phyloP scores from a whole-genome alignment of 495 filamentous ascomycete species.

The Penicillium atrosanguineum region DNA sequence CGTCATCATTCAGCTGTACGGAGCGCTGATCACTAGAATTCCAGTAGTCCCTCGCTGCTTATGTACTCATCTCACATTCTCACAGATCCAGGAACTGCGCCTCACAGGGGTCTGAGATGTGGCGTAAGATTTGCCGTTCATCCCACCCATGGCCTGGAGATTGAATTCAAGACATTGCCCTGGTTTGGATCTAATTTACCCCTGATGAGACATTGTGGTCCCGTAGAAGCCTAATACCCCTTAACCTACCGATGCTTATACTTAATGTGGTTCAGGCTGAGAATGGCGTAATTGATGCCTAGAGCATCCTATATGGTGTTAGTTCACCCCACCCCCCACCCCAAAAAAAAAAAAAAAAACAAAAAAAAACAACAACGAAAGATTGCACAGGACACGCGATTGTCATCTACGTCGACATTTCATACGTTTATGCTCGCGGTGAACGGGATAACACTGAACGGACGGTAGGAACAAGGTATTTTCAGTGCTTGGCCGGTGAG shows the following conservation, averaged over 20 bases:
- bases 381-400: background rate
- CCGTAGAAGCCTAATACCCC: no score
- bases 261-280: no score
- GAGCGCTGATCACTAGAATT: background rate
- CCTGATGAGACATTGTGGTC: background rate
- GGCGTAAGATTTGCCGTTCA: background rate
- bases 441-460: no score
- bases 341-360: no score
- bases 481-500: background rate
- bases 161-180: background rate
- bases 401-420: no score
- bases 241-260: no score
- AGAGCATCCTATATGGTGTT: no score
- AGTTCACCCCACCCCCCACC: no score
- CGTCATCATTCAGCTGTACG: background rate
- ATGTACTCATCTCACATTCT: background rate
- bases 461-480: background rate
- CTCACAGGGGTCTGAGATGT: background rate
- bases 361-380: no score
- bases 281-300: no score
- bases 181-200: background rate
- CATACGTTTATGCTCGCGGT: no score
- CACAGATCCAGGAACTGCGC: background rate
- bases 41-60: background rate
- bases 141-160: background rate